Percentiles rank a stretch among this genome's conserved stretches.
phyloP scores from a whole-genome alignment of 1,284 basidiomycete genomes.

The Golubevia pallescens region DNA sequence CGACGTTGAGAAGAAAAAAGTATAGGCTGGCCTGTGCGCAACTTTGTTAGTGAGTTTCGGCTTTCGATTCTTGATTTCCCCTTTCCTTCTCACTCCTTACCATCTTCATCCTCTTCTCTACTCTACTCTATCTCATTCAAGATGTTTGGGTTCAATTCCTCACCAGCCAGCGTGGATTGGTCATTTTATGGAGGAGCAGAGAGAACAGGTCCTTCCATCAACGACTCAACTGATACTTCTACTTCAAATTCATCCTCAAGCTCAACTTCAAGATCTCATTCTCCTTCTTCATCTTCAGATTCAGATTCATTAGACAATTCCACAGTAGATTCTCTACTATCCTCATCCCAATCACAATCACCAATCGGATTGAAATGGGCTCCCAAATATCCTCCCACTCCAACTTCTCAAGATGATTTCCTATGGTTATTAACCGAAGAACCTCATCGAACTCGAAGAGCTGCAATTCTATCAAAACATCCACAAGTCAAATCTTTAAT shows the following conservation, averaged over 20 bases:
- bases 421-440: conserved; percentile 98
- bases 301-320: no score
- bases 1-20: no score
- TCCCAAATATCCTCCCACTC: conserved; percentile 25
- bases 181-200: conserved; percentile 60
- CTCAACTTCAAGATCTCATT: conserved; percentile 14
- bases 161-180: conserved; percentile 49
- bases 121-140: background rate
- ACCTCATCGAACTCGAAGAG: conserved; percentile 84
- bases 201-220: conserved; percentile 14
- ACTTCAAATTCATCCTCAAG: conserved; percentile 12
- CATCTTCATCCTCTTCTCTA: no score
- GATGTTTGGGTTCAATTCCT: conserved; percentile 22
- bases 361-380: conserved; percentile 30
- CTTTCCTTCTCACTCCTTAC: no score
- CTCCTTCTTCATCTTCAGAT: background rate
- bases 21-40: no score
- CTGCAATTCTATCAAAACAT: conserved; percentile 90
- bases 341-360: background rate
- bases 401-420: conserved; percentile 33
- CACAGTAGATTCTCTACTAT: no score
- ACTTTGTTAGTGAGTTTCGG: no score
- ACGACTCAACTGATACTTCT: background rate
- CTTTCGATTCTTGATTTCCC: no score
- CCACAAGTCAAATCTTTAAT: conserved; percentile 93